A percentile compares a stretch with the other conserved stretches of the same genome.
These are phyloP conservation scores for Macrophomina pseudophaseolina DNA, from an alignment of 2,329 filamentous ascomycete genomes.

Conservation along the genomic window DNA sequence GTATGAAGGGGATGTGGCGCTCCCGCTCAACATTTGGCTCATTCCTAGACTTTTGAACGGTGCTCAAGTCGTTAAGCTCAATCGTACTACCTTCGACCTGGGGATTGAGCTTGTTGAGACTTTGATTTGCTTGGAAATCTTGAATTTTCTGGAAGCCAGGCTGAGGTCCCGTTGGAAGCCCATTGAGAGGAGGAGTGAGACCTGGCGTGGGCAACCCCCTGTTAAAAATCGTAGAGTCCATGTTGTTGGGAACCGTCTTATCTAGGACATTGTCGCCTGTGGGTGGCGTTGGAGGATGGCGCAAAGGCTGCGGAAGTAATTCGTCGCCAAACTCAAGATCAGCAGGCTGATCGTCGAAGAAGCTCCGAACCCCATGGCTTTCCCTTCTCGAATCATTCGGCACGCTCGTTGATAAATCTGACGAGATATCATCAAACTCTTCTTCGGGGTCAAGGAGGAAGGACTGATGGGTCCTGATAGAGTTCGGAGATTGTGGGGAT, in stretches of 20 bases:
- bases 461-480: constrained; percentile 42
- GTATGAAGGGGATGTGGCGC: constrained; percentile 76
- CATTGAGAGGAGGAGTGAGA: constrained; percentile 39
- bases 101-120: not conserved
- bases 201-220: constrained; percentile 45
- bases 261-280: constrained; percentile 38
- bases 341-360: constrained; percentile 55
- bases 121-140: constrained; percentile 6
- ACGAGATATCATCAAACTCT: constrained; percentile 60
- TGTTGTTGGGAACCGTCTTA: constrained; percentile 33
- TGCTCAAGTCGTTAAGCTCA: constrained; percentile 28
- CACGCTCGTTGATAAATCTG: constrained; percentile 55
- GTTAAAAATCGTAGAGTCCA: constrained; percentile 39
- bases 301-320: constrained; percentile 41
- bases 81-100: not conserved
- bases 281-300: constrained; percentile 51
- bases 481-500: constrained; percentile 33
- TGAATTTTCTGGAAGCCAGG: not conserved
- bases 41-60: not conserved
- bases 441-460: constrained; percentile 61
- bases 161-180: not conserved
- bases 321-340: constrained; percentile 40
- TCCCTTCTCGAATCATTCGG: constrained; percentile 46
- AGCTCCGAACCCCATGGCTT: constrained; percentile 51
- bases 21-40: constrained; percentile 27